These are phyloP conservation scores for Hirsutella minnesotensis DNA, from an alignment of 2,329 filamentous ascomycete genomes.

Conservation along the genomic window DNA sequence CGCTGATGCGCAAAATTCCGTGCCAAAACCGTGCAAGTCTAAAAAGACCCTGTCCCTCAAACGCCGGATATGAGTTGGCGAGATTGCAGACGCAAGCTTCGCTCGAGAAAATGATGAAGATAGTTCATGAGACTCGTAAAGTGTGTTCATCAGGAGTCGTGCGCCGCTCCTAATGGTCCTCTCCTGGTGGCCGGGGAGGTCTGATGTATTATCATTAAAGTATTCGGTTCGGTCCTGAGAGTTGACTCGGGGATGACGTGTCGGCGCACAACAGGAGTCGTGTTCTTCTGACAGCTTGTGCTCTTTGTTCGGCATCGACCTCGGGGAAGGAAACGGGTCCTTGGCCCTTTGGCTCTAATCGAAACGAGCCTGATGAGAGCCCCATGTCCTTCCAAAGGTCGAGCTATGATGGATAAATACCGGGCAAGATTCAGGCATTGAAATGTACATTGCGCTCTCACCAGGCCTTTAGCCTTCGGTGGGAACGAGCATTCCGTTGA, in stretches of 20 bases:
- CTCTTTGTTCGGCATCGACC: too few relatives aligned
- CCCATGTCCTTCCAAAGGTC: not conserved
- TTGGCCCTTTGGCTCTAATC: too few relatives aligned
- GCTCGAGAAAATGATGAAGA: slow-evolving; percentile 4
- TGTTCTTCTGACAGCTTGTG: too few relatives aligned
- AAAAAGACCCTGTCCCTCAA: slow-evolving; percentile 6
- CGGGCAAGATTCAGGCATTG: slow-evolving; percentile 1
- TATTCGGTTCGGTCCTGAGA: too few relatives aligned
- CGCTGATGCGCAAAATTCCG: slow-evolving; percentile 3
- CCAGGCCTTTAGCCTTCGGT: slow-evolving; percentile 16
- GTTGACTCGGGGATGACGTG: too few relatives aligned
- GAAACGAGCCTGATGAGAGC: not conserved
- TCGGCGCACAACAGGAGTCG: too few relatives aligned
- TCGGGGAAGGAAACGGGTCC: too few relatives aligned
- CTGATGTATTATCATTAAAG: not conserved
- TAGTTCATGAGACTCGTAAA: slow-evolving; percentile 7
- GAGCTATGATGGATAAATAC: not conserved
- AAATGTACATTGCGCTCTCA: not conserved
- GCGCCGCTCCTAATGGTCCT: not conserved
- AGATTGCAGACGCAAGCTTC: slow-evolving; percentile 1
- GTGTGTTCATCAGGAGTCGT: slow-evolving; percentile 3
- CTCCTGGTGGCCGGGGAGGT: not conserved
- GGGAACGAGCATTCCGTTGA: slow-evolving; percentile 17
- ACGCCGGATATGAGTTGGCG: slow-evolving; percentile 10
- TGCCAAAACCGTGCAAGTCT: slow-evolving; percentile 8